Evolutionary conservation across 2,329 filamentous ascomycete genomes (phyloP).

Genomic region (Akanthomyces muscarius): DNA sequence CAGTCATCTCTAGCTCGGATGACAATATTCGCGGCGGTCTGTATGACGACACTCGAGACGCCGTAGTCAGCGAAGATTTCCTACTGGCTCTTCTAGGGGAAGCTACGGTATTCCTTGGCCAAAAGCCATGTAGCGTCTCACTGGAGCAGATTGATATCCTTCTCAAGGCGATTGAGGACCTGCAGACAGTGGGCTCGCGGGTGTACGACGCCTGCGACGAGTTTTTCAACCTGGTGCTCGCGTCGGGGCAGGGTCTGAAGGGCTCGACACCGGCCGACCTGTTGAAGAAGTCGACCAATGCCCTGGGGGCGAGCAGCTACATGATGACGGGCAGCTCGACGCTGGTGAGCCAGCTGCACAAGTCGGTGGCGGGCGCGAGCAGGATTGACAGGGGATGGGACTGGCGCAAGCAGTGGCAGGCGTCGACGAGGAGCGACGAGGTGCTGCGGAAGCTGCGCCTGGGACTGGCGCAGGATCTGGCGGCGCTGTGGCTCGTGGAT

Average conservation of each 20-base stretch:
- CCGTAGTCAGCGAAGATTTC: constrained; percentile 85
- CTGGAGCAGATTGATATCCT: constrained; percentile 70
- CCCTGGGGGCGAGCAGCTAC: constrained; percentile 58
- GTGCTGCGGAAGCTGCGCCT: constrained; percentile 69
- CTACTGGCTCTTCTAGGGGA: constrained; percentile 81
- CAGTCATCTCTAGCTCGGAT: constrained; percentile 80
- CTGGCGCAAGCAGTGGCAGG: constrained; percentile 73
- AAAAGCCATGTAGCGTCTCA: constrained; percentile 52
- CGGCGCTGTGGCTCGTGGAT: constrained; percentile 63
- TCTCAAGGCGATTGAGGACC: constrained; percentile 73
- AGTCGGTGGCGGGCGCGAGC: constrained; percentile 54
- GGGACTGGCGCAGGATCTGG: constrained; percentile 71
- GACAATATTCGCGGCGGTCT: constrained; percentile 90
- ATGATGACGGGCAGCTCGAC: constrained; percentile 71
- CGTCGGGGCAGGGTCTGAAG: constrained; percentile 61
- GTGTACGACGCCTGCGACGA: constrained; percentile 73
- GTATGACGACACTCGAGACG: constrained; percentile 74
- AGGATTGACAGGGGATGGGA: constrained; percentile 65
- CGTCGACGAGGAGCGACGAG: constrained; percentile 59
- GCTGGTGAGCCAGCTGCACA: constrained; percentile 59
- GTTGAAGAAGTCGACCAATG: constrained; percentile 54
- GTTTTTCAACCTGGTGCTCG: constrained; percentile 70
- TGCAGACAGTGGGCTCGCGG: constrained; percentile 68
- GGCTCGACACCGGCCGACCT: constrained; percentile 62
- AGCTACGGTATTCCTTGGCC: constrained; percentile 69